Evolutionary conservation across 148 eudicot species (phyloP).

Genomic region (Oxyria digyna): DNA sequence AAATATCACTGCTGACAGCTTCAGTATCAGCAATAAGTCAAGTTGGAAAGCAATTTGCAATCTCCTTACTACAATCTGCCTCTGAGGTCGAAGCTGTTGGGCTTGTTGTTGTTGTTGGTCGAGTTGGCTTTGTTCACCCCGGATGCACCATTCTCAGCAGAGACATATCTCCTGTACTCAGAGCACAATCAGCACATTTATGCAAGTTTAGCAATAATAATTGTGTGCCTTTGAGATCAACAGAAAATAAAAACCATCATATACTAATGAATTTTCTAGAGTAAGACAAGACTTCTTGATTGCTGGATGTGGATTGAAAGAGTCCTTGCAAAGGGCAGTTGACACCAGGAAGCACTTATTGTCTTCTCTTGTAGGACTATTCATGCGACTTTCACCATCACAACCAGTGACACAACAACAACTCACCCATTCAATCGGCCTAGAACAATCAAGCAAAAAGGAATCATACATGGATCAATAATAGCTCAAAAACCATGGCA

Average conservation of each 20-base stretch:
- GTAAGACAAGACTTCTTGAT: conserved; percentile 40
- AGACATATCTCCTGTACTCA: conserved; percentile 32
- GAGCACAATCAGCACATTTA: conserved; percentile 9
- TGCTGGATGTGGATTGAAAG: conserved; percentile 28
- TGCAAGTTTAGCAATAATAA: neutral
- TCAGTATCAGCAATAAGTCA: conserved; percentile 75
- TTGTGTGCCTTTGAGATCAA: too few species aligned
- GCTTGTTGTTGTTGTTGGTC: conserved; percentile 51
- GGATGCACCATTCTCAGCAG: conserved; percentile 43
- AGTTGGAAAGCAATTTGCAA: conserved; percentile 93
- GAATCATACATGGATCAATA: neutral
- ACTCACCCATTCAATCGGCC: conserved; percentile 60
- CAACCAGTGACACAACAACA: conserved; percentile 64
- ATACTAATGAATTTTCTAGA: too few species aligned
- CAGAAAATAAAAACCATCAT: too few species aligned
- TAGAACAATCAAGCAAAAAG: conserved; percentile 10
- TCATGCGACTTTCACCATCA: conserved; percentile 14
- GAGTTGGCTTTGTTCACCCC: conserved; percentile 55
- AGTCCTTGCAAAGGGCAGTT: conserved; percentile 41
- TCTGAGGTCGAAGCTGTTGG: conserved; percentile 59
- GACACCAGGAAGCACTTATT: conserved; percentile 5
- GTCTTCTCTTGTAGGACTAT: conserved; percentile 7
- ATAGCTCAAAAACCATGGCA: neutral
- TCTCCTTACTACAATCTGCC: conserved; percentile 85
- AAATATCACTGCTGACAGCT: conserved; percentile 93